Base-by-base conservation (phyloP, 2,329 filamentous ascomycete species). In the Ophiostoma ips region DNA sequence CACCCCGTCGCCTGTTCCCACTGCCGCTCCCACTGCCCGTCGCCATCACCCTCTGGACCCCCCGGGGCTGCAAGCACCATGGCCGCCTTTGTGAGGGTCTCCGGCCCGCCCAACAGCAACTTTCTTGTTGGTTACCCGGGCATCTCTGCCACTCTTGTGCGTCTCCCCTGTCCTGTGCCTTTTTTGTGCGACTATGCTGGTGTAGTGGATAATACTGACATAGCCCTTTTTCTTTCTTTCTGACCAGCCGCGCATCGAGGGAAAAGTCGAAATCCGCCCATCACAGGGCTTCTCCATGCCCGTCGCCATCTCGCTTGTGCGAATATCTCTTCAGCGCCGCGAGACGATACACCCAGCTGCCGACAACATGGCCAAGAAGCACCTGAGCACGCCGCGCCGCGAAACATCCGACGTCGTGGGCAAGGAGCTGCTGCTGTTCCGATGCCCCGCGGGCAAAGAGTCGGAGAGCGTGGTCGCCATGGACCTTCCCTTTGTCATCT, bases 271-370 rank as follows among this genome's bases (percentile, higher is more conserved):
- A 70, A 92, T 98, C 60, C 81, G 92, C 53, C 92, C 92, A 38
- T 81, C 81, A 50, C 75, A 83, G 55, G 90, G 92, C 54, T 82
- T 84, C 60, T 90, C 88, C 16, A 88, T 88, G 59, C 88, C 92
- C 38, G 89, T 96, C 60, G 79, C 84, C 62, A 75, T 98, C 62
- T 95, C 89, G 46, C 79, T 95, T 58, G 90, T 96, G 58, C 89
- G 89, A 60, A 94, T 98, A 71, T 89, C 84, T 60, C 77, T 98
- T 50, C 88, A 94, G 62, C 83, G 89, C 60, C 82, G 87, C 70
- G 92, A 98, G 71, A 92, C 87, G 51, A 96, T 98, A 66, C 89
- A 96, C 64, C 92, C 92, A 43, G 85, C 89, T 53, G 92, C 92
- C 66, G 90, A 96, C 65, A 95, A 88, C 56, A 76, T 95, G 60